Base-by-base conservation (phyloP, 495 filamentous ascomycete species). In the Cetradonia linearis region DNA sequence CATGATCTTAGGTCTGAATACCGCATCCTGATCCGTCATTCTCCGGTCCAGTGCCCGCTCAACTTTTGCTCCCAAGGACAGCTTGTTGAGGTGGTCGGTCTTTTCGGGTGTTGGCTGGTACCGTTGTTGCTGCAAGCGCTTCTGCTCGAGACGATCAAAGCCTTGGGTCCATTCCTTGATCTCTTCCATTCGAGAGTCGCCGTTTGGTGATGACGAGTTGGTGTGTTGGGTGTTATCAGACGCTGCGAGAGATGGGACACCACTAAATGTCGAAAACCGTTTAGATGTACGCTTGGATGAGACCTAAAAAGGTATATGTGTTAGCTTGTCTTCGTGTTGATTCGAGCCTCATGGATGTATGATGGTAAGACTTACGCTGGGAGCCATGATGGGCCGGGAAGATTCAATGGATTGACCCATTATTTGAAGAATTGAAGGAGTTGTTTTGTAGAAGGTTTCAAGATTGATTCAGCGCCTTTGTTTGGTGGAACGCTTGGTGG, bases 61-160 rank as follows among this genome's bases (percentile, higher is more conserved):
- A 44, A 97, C 80, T 74, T 96, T 97, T 42, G 93, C 92, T 48
- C 91, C 87, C 46, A 97, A 79, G 33, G 92, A 92, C 59, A 97
- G 76, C 74, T 96, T 95, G 73, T 84, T 88, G 68, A 96, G 72
- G 70, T 88, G 87, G 63, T 88, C 88, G 54, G 77, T 83, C 79
- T 97, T 96, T 73, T 95, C 84, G 40, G 82, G 77, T 61, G 78
- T 87, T 27, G 90, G 83, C 50, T 85, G 80, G 69, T 95, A 96
- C 61, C 93, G 86, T 75, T 98, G 93, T 61, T 84, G 78, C 62
- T 80, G 74, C 34, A 96, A 82, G 31, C 85, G 87, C 70, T 89
- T 89, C 78, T 95, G 92, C 70, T 96, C 90, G 65, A 98, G 83
- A 62, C 93, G 89, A 60, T 91, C 84, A 53, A 97, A 79, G 44